Base-by-base conservation (phyloP, 2,329 filamentous ascomycete genomes). In the Colletotrichum sp. region DNA sequence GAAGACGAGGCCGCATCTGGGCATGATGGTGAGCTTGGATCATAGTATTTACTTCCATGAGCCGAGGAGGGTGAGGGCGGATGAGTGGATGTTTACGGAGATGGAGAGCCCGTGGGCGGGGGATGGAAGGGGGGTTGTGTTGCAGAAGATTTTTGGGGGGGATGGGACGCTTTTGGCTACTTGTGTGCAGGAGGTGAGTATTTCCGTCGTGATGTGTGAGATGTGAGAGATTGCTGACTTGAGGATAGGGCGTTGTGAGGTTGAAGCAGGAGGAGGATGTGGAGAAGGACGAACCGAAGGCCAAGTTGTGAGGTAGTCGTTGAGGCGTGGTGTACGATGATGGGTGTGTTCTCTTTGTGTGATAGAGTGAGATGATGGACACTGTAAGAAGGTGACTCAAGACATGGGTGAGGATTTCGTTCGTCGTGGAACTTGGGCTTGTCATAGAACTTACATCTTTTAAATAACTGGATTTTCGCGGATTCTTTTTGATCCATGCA, bases 1-100 rank as follows among this genome's bases (percentile, higher is more conserved):
- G 82, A 83, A 85, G 70, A 84, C 83, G 4, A 85, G 89, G 56
- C 92, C 92, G 5, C 87, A 90, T 80, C 86, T 96, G 65, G 94
- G 94, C n/a, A 97, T 97, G 95, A 92, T 96, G 90, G 94, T 97
- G 67, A 94, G 91, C 78, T 85, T 96, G 67, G 95, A 97, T 82
- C 95, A 97, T 83, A 90, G 88, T 66, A 93, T 93, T 77, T 93
- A 93, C 83, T 93, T 93, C 79, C 91, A 93, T 79, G 90, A 92
- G 83, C 91, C 91, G 28, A 83, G 84, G 74, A 83, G 83, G 73
- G 89, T 93, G 71, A 86, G 85, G 79, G 91, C 90, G 6, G 92
- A 93, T 79, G 90, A 96, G 84, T 96, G 94, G 94, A 93, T 96
- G 90, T 92, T 95, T 79, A 90, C 89, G 24, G 94, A 96, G 86